Conservation (phyloP, 1,284 basidiomycete genomes). For the Marasmius oreades region DNA sequence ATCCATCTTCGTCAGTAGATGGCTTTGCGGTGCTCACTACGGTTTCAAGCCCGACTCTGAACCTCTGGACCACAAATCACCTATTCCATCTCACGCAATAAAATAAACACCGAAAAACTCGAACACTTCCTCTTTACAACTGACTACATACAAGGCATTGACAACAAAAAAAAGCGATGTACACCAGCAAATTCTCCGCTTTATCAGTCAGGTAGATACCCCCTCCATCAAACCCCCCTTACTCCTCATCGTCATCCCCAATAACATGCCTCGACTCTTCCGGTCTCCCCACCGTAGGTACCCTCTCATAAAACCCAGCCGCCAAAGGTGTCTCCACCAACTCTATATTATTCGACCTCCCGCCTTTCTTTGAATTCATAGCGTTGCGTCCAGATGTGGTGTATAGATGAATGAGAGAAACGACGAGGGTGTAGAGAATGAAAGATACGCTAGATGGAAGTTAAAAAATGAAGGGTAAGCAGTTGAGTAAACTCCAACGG, state of each 20-base stretch:
- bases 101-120: too few relatives aligned
- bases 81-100: too few relatives aligned
- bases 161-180: too few relatives aligned
- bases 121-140: too few relatives aligned
- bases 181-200: too few relatives aligned
- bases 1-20: too few relatives aligned
- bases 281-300: slow-evolving; percentile 19
- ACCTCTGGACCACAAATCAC: too few relatives aligned
- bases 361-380: slow-evolving; percentile 13
- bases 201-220: too few relatives aligned
- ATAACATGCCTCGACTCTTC: slow-evolving; percentile 26
- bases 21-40: too few relatives aligned
- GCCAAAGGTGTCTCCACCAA: slow-evolving; percentile 22
- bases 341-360: slow-evolving; percentile 24
- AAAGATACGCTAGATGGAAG: slow-evolving; percentile 56
- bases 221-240: too few relatives aligned
- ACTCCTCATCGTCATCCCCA: slow-evolving; percentile 29
- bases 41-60: too few relatives aligned
- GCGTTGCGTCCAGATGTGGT: slow-evolving; percentile 60
- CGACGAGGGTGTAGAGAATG: slow-evolving; percentile 69
- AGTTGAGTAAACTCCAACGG: slow-evolving; percentile 1
- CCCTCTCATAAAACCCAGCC: slow-evolving; percentile 37
- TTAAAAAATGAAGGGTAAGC: slow-evolving; percentile 1
- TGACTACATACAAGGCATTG: too few relatives aligned
- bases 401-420: slow-evolving; percentile 39